These are phyloP conservation scores for Spinacia oleracea DNA, from an alignment of 179 eudicot genomes.

Conservation along the genomic window DNA sequence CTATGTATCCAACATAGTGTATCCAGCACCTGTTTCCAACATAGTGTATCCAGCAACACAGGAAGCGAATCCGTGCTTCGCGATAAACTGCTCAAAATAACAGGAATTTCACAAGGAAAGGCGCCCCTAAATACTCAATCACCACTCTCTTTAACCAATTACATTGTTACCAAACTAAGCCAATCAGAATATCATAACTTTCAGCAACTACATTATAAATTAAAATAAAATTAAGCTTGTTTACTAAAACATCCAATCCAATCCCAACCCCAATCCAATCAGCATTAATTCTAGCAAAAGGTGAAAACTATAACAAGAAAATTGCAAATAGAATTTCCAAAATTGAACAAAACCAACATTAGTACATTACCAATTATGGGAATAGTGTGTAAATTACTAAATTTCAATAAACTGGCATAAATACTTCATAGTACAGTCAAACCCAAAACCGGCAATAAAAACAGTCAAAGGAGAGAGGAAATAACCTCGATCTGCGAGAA, in stretches of 20 bases:
- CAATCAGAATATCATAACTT: background rate
- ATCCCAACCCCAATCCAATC: too few species aligned
- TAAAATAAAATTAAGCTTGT: background rate
- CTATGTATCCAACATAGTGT: background rate
- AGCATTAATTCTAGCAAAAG: too few species aligned
- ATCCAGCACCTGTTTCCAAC: too few species aligned
- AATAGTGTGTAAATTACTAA: background rate
- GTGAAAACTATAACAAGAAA: too few species aligned
- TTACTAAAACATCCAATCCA: background rate
- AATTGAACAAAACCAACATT: background rate
- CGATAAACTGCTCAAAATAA: background rate
- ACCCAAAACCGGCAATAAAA: background rate
- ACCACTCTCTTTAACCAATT: background rate
- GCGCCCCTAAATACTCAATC: background rate
- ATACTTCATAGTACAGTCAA: background rate
- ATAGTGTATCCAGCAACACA: too few species aligned
- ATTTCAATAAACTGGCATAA: background rate
- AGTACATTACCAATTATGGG: background rate
- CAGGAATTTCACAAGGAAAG: background rate
- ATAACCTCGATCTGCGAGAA: constrained; percentile 91
- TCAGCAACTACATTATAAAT: background rate
- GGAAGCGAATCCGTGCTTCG: background rate
- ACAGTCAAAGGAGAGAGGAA: constrained; percentile 15
- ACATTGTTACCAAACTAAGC: background rate
- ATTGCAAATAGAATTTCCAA: background rate